These are phyloP conservation scores for Trichoderma parareesei DNA, from an alignment of 495 filamentous ascomycete species.

Conservation along the genomic window DNA sequence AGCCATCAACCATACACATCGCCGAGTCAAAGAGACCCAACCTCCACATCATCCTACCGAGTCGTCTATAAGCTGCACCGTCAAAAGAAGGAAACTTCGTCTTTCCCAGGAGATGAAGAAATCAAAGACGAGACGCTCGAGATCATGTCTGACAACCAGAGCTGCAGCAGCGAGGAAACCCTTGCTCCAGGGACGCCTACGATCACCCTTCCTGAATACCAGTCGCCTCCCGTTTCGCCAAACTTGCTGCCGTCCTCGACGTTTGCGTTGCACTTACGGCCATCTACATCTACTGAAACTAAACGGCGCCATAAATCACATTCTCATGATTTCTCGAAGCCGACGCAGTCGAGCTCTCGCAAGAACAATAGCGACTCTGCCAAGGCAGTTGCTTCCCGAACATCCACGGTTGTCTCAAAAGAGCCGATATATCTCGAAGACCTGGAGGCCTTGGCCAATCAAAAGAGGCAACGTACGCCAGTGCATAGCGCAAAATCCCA, in stretches of 20 bases:
- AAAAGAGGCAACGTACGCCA: background rate
- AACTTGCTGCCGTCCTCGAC: background rate
- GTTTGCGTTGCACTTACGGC: background rate
- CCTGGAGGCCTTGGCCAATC: background rate
- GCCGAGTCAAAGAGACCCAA: background rate
- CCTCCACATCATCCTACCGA: slow-evolving; percentile 19
- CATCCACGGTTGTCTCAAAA: background rate
- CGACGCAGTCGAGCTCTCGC: background rate
- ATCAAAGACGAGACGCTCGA: background rate
- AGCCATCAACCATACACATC: background rate
- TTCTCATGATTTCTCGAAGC: background rate
- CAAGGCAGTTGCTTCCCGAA: background rate
- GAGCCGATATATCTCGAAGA: slow-evolving; percentile 6
- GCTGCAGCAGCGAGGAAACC: background rate
- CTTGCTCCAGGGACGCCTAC: background rate
- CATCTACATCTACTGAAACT: background rate
- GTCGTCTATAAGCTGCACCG: slow-evolving; percentile 37
- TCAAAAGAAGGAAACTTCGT: slow-evolving; percentile 29
- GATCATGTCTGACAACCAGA: background rate
- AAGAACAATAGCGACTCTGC: background rate
- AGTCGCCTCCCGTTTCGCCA: background rate
- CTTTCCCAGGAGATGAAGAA: slow-evolving; percentile 26
- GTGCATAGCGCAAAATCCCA: background rate
- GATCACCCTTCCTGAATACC: background rate
- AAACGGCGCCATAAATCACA: background rate